Conservation (phyloP, 495 filamentous ascomycete species). For the Penicillium coffeae region DNA sequence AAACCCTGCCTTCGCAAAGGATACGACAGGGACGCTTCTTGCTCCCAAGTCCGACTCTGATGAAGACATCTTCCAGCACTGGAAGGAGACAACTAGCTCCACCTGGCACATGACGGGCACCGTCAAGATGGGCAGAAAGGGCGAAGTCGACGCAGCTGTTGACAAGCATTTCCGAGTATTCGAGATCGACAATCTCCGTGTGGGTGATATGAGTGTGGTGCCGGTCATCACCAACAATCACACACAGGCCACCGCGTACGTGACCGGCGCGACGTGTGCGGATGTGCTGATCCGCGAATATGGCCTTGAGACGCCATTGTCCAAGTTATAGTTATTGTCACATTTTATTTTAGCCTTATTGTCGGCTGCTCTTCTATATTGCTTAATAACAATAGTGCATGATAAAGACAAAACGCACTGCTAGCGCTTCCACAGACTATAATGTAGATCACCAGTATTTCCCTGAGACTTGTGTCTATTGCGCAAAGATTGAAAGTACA, state of each 20-base stretch:
- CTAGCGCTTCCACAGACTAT: too few relatives aligned
- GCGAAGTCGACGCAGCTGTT: constrained; percentile 48
- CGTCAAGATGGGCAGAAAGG: constrained; percentile 55
- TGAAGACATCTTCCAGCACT: constrained; percentile 52
- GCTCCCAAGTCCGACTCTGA: constrained; percentile 50
- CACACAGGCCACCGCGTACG: constrained; percentile 37
- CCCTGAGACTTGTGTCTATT: too few relatives aligned
- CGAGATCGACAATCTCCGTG: constrained; percentile 53
- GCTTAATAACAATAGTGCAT: too few relatives aligned
- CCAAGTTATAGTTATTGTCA: background rate
- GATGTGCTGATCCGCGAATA: constrained; percentile 27
- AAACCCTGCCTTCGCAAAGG: constrained; percentile 43
- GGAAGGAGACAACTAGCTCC: constrained; percentile 29
- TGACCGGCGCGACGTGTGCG: constrained; percentile 28
- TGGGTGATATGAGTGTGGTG: constrained; percentile 64
- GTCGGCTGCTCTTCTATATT: too few relatives aligned
- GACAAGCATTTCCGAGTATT: constrained; percentile 52
- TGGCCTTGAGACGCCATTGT: constrained; percentile 8
- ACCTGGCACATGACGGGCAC: constrained; percentile 60
- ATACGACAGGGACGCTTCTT: constrained; percentile 36
- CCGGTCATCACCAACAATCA: constrained; percentile 51
- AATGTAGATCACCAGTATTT: too few relatives aligned
- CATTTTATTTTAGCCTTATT: too few relatives aligned
- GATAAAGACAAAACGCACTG: too few relatives aligned
- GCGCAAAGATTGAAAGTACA: too few relatives aligned